Conservation (phyloP, 441 rosid genomes). For the Flueggea neowawraea region DNA sequence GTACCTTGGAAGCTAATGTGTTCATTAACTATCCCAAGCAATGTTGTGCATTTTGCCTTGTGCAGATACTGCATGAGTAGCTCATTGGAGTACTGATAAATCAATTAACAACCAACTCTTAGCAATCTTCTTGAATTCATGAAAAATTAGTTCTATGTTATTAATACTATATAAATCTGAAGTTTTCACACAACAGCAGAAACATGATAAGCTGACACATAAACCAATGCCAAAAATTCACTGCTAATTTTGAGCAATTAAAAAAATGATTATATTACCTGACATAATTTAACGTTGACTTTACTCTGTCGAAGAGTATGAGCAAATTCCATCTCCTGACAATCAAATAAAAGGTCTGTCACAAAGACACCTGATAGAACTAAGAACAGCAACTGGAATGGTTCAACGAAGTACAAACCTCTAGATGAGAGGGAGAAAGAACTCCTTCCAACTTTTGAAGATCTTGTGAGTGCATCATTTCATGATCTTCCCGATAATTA, state of each 20-base stretch:
- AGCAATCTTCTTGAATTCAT: constrained; percentile 18
- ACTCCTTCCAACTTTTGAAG: constrained; percentile 96
- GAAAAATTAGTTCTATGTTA: background rate
- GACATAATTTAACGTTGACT: constrained; percentile 86
- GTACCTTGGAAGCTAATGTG: constrained; percentile 91
- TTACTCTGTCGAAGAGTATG: constrained; percentile 86
- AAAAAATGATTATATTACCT: constrained; percentile 41
- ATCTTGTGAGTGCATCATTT: constrained; percentile 79
- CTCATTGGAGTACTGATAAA: constrained; percentile 84
- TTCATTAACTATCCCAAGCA: constrained; percentile 94
- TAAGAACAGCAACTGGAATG: background rate
- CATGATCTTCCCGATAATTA: constrained; percentile 89
- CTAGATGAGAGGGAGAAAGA: constrained; percentile 90
- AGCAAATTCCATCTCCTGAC: constrained; percentile 98
- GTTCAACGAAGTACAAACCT: constrained; percentile 43
- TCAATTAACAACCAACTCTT: constrained; percentile 12
- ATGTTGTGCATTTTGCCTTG: constrained; percentile 66
- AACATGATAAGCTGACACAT: too few relatives aligned
- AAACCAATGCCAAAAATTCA: too few relatives aligned
- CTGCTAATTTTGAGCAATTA: too few relatives aligned
- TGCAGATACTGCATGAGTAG: constrained; percentile 91
- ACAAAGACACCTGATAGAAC: background rate
- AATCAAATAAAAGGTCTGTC: background rate
- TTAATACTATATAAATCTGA: background rate
- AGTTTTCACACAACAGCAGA: too few relatives aligned